Evolutionary conservation across 441 rosid species (phyloP).

Genomic region (Hura crepitans): DNA sequence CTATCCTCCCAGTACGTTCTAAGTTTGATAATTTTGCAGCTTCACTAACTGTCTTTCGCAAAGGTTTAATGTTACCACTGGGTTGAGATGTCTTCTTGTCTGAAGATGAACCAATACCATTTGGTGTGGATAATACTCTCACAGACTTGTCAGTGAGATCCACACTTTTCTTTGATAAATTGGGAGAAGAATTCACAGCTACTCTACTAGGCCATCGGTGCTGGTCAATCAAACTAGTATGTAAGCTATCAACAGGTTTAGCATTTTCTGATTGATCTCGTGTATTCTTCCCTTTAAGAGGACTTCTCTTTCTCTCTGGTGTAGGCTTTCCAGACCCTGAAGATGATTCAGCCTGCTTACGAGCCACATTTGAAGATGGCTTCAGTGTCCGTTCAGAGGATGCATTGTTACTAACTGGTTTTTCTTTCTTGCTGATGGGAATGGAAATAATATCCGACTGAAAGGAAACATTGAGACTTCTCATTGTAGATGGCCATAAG

Average conservation of each 20-base stretch:
- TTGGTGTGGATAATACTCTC: constrained; percentile 37
- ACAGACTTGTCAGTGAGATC: constrained; percentile 58
- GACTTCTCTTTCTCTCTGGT: constrained; percentile 80
- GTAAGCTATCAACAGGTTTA: constrained; percentile 68
- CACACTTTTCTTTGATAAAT: constrained; percentile 46
- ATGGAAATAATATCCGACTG: constrained; percentile 84
- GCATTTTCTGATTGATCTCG: constrained; percentile 88
- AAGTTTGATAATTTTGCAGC: constrained; percentile 38
- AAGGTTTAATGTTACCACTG: constrained; percentile 42
- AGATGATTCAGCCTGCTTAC: constrained; percentile 56
- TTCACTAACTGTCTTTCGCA: constrained; percentile 56
- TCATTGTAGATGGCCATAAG: constrained; percentile 99
- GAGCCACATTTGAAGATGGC: constrained; percentile 78
- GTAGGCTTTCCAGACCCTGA: constrained; percentile 54
- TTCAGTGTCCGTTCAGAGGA: constrained; percentile 66
- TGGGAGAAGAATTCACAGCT: constrained; percentile 54
- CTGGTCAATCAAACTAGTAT: constrained; percentile 72
- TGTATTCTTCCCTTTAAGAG: constrained; percentile 68
- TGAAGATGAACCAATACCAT: constrained; percentile 47
- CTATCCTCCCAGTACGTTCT: constrained; percentile 39
- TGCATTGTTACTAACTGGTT: constrained; percentile 41
- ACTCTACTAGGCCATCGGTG: constrained; percentile 88
- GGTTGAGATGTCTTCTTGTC: constrained; percentile 46
- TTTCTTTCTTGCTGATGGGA: constrained; percentile 83
- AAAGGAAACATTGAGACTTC: constrained; percentile 92